phyloP scores from a whole-genome alignment of 352 stramenopile genomes.

The Phytophthora multivora region DNA sequence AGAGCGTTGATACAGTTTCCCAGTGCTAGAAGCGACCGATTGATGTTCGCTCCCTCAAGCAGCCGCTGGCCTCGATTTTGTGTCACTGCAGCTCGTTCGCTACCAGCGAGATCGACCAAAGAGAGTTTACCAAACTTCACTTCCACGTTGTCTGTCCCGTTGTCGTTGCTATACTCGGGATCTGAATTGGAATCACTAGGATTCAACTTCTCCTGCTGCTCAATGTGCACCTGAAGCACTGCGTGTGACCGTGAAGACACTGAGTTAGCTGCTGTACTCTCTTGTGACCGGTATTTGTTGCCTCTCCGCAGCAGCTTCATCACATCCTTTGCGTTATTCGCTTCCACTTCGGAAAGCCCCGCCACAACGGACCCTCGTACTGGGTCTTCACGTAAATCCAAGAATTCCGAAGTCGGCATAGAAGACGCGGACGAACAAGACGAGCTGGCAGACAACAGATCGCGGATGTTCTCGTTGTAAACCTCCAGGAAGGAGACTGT shows the following conservation, averaged over 20 bases:
- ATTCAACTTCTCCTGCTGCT: constrained; percentile 60
- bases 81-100: constrained; percentile 89
- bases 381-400: constrained; percentile 88
- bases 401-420: constrained; percentile 43
- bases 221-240: constrained; percentile 85
- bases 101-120: constrained; percentile 91
- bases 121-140: constrained; percentile 90
- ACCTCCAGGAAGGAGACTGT: constrained; percentile 91
- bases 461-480: constrained; percentile 95
- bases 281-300: constrained; percentile 88
- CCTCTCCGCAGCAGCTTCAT: constrained; percentile 89
- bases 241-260: constrained; percentile 91
- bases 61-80: constrained; percentile 88
- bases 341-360: constrained; percentile 87
- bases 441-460: constrained; percentile 63
- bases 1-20: constrained; percentile 95
- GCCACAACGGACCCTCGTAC: constrained; percentile 83
- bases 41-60: constrained; percentile 93
- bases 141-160: constrained; percentile 28
- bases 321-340: constrained; percentile 72
- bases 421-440: constrained; percentile 24
- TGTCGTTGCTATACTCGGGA: constrained; percentile 15
- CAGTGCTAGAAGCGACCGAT: constrained; percentile 88
- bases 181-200: constrained; percentile 13
- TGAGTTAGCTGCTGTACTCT: constrained; percentile 88